A percentile compares a stretch with the other conserved stretches of the same genome.
Conservation (phyloP, 78 protist genomes). For the Tieghemostelium lacteum region DNA sequence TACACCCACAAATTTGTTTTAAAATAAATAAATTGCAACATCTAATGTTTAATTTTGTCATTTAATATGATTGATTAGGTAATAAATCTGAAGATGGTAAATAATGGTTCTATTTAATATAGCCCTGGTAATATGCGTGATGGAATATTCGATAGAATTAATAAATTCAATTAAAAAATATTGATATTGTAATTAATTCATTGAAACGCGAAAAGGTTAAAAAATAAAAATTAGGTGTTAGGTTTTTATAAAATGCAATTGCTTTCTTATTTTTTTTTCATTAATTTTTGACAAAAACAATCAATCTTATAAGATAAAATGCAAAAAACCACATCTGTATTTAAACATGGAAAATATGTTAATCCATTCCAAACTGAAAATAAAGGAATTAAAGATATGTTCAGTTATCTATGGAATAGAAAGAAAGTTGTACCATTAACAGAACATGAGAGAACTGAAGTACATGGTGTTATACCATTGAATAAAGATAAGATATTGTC, state of each 20-base stretch:
- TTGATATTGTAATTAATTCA: too few species aligned
- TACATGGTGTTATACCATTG: slow-evolving; percentile 34
- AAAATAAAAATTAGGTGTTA: background rate
- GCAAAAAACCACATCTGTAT: slow-evolving; percentile 17
- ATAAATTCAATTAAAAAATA: too few species aligned
- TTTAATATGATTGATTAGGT: too few species aligned
- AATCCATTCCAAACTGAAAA: slow-evolving; percentile 18
- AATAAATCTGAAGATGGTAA: too few species aligned
- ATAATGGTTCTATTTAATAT: too few species aligned
- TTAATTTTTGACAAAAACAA: background rate
- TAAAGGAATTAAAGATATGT: background rate
- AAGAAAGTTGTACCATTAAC: slow-evolving; percentile 20
- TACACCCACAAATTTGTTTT: too few species aligned
- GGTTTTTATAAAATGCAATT: too few species aligned
- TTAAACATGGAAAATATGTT: slow-evolving; percentile 34
- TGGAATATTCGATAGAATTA: too few species aligned
- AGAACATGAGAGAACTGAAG: slow-evolving; percentile 4
- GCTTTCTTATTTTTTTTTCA: background rate
- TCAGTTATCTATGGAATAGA: background rate
- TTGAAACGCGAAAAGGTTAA: too few species aligned
- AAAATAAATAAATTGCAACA: too few species aligned
- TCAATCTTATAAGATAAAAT: background rate
- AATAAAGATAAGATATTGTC: background rate
- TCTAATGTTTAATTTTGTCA: too few species aligned
- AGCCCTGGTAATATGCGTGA: too few species aligned